Base-by-base conservation (phyloP, 352 stramenopile genomes). In the Phytophthora agathidicida region DNA sequence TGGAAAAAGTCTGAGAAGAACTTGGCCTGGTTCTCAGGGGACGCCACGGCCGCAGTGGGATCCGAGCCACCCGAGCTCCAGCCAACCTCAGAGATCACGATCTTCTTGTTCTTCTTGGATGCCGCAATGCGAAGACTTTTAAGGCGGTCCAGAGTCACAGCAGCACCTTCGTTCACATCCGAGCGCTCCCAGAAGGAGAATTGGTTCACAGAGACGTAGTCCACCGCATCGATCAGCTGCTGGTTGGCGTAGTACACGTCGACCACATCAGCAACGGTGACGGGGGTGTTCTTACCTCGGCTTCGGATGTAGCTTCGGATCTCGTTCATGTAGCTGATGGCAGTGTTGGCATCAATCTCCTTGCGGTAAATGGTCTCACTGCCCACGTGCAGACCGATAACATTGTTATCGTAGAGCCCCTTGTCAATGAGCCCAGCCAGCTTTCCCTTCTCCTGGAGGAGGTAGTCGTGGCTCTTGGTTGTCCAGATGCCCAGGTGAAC, bases 1-100 rank as follows among this genome's bases (percentile, higher is more conserved):
- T 61, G 54, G 54, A 84, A 85, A 50, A 89, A 89, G 69, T 91
- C 68, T n/a, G 66, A 56, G 47, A 87, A 88, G 60, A 76, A 89
- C 51, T 73, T 68, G 51, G 61, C 68, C 54, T 86, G 70, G 65
- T 78, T 80, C 14, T 52, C 70, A 1, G 68, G 58, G 14, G 80
- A 69, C 3, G 80, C 68, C 1, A 73, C 64, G 23, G 71, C 72
- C 5, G 73, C 66, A 16, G 42, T 45, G 1, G 30, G 2, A 28
- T 76, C 53, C 7, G 33, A 39, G 30, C 80, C 80, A 5, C 38
- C 47, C 2, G 77, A 80, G 44, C 71, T 61, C 81, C 81, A 89
- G n/a, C 78, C 78, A 0, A 71, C 82, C 65, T 91, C 81, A 9
- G 71, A 70, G 45, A 91, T 81, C 28, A 88, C 33, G 16, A 86